Evolutionary conservation across 805 yeast genomes (phyloP).

Genomic region (Yarrowia phangngaensis): DNA sequence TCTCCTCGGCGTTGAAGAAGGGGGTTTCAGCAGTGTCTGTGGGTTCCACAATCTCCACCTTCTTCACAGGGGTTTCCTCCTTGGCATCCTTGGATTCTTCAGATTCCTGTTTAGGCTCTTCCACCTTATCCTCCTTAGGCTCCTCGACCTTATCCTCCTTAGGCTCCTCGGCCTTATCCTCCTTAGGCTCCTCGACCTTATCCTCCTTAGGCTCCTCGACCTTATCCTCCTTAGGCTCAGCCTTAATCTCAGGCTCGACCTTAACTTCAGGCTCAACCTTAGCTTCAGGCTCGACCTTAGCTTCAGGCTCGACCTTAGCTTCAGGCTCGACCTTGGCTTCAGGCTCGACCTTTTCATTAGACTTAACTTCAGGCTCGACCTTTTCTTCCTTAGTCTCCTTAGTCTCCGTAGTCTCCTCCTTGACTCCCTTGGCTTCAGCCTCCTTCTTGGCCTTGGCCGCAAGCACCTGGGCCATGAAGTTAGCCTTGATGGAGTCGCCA

Average conservation of each 20-base stretch:
- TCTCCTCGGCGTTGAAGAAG: conserved; percentile 9
- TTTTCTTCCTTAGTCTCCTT: conserved; percentile 11
- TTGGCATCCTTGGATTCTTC: neutral
- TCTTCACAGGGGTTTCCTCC: conserved; percentile 11
- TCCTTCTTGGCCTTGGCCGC: conserved; percentile 27
- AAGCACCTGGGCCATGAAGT: conserved; percentile 21
- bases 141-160: conserved; percentile 27
- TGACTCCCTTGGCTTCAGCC: conserved; percentile 7
- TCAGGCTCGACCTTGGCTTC: conserved; percentile 27
- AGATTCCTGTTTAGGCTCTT: conserved; percentile 20
- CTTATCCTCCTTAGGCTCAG: conserved; percentile 28
- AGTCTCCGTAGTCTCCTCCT: conserved; percentile 13
- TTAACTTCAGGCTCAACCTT: conserved; percentile 18
- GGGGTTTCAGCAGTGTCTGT: neutral
- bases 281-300: conserved; percentile 27
- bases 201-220: conserved; percentile 30
- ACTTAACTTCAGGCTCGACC: conserved; percentile 7
- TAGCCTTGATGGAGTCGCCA: conserved; percentile 25
- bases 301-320: conserved; percentile 22
- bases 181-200: conserved; percentile 23
- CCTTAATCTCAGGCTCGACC: neutral
- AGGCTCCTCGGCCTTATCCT: conserved; percentile 31
- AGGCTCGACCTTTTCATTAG: conserved; percentile 18
- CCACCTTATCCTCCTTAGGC: conserved; percentile 24
- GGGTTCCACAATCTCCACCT: conserved; percentile 2